Base-by-base conservation (phyloP, 306 rosid genomes). In the Casuarina glauca region DNA sequence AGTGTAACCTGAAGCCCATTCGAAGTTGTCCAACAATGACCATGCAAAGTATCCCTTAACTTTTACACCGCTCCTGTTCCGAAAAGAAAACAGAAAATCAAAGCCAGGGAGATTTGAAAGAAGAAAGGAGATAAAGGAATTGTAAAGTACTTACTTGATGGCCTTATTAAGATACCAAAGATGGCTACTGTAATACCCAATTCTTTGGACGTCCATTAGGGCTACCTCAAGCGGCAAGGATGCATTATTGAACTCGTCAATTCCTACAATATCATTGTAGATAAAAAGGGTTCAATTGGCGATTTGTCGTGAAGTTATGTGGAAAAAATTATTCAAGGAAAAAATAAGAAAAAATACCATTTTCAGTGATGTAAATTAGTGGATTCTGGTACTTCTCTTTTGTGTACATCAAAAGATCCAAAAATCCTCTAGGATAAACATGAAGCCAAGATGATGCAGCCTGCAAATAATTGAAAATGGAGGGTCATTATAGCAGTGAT, bases 11-110 rank as follows among this genome's bases (percentile, higher is more conserved):
- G 76, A 68, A 70, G n/a, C 66, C 92, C 92, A 86, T 83, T 86
- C 90, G 12, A 86, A 38, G 54, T 86, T 75, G 82, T 89, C 90
- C 81, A 86, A 36, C 51, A 88, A 66, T 2, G 94, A 81, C 92
- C 90, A 86, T 39, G 77, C 92, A 77, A 90, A 88, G 57, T 84
- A 90, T 35, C 92, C 90, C 76, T 86, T 88, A 39, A 86, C 82
- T 26, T 84, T 88, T 44, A 79, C 87, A 39, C 83, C 82, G 2
- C 76, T 82, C 60, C 80, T 76, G 84, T 68, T 78, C 55, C 72
- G 78, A 57, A 20, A 35, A 16, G 11, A 69, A 58, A 20, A 17
- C 9, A 20, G 11, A 46, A 70, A 35, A 57, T 67, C 13, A 70
- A 35, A 61, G 5, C 41, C 0, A 35, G 10, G 6, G 11, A 9